Conservation (phyloP, 179 eudicot genomes). For the Spinacia oleracea region DNA sequence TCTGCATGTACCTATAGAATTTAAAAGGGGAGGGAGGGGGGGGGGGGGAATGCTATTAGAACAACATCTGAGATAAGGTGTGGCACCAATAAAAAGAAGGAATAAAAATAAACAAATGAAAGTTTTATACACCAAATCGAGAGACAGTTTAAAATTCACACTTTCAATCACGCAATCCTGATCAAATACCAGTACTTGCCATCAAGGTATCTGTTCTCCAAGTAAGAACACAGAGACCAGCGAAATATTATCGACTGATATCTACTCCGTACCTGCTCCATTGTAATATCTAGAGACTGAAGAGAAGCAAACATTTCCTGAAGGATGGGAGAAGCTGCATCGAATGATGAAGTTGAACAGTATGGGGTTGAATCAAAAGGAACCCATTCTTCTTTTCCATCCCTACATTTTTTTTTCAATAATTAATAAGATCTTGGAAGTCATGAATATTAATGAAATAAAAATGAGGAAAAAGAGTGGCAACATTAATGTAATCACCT, state of each 20-base stretch:
- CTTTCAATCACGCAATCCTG: neutral
- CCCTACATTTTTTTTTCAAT: constrained; percentile 48
- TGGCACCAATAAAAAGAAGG: neutral
- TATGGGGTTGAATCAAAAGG: constrained; percentile 76
- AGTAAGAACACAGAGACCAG: constrained; percentile 3
- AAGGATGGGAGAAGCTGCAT: constrained; percentile 82
- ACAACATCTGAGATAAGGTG: neutral
- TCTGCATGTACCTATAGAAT: constrained; percentile 73
- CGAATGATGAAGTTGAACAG: constrained; percentile 77
- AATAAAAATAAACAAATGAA: neutral
- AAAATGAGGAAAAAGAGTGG: neutral
- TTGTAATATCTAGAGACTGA: constrained; percentile 60
- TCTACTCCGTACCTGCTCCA: constrained; percentile 70
- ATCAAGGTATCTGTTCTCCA: constrained; percentile 5
- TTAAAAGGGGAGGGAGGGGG: no score
- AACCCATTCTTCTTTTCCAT: constrained; percentile 78
- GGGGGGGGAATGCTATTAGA: neutral
- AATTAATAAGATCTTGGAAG: neutral
- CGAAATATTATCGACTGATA: neutral
- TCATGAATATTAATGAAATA: neutral
- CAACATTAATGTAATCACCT: constrained; percentile 44
- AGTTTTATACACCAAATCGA: neutral
- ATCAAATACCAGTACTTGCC: neutral
- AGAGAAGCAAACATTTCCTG: constrained; percentile 60
- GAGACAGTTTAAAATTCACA: neutral